These are phyloP conservation scores for Choanephora cucurbitarum DNA, from an alignment of 371 early-diverging fungal species.

Conservation along the genomic window DNA sequence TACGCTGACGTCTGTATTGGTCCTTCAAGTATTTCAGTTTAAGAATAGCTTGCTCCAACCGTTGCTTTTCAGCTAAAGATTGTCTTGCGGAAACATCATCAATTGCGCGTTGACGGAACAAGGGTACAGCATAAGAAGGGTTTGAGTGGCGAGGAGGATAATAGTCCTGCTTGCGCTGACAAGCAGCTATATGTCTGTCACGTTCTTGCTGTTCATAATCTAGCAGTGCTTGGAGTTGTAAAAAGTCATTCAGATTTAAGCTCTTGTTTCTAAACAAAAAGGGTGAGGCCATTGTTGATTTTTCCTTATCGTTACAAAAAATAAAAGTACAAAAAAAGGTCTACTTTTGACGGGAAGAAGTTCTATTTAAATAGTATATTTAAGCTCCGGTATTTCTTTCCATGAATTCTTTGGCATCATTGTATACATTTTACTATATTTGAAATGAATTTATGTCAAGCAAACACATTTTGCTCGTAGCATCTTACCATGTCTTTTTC, in stretches of 20 bases:
- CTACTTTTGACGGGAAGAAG: no score
- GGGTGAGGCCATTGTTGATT: background rate
- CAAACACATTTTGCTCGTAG: no score
- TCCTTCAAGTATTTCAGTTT: slow-evolving; percentile 14
- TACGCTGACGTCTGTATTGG: slow-evolving; percentile 27
- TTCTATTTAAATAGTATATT: no score
- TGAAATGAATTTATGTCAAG: no score
- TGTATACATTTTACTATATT: no score
- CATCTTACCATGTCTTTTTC: no score
- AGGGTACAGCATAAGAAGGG: background rate
- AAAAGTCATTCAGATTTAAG: slow-evolving; percentile 22
- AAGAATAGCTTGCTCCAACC: slow-evolving; percentile 20
- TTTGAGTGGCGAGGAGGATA: background rate
- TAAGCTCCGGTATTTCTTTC: no score
- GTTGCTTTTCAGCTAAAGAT: slow-evolving; percentile 20
- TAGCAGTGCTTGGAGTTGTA: slow-evolving; percentile 23
- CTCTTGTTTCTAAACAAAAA: slow-evolving; percentile 1
- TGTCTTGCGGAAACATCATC: slow-evolving; percentile 6
- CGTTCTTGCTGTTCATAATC: slow-evolving; percentile 22
- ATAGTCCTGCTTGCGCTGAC: slow-evolving; percentile 8
- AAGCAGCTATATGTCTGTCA: slow-evolving; percentile 13
- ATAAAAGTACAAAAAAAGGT: no score
- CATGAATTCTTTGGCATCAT: no score
- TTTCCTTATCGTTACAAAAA: no score
- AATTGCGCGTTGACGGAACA: slow-evolving; percentile 13